Conservation (phyloP, 2,329 filamentous ascomycete genomes). For the Bipolaris victoriae region DNA sequence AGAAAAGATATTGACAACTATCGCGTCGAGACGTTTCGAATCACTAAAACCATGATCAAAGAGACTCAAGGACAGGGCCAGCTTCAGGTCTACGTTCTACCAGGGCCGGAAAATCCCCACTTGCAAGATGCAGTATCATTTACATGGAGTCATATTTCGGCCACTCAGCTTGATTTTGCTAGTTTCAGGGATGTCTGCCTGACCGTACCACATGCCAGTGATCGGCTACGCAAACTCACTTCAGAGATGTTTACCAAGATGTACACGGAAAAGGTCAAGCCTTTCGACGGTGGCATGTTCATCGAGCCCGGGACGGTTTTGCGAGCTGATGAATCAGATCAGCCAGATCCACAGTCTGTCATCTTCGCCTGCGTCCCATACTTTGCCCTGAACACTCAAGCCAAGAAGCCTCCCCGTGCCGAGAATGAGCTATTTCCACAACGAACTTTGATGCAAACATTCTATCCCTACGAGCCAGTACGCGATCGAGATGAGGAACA, state of each 20-base stretch:
- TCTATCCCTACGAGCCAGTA: conserved; percentile 42
- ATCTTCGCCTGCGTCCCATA: conserved; percentile 43
- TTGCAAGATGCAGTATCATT: conserved; percentile 16
- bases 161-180: conserved; percentile 28
- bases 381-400: conserved; percentile 26
- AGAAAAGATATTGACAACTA: conserved; percentile 9
- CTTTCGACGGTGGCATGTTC: conserved; percentile 37
- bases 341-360: conserved; percentile 27
- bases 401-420: neutral
- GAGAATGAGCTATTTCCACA: conserved; percentile 24
- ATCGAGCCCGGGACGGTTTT: conserved; percentile 45
- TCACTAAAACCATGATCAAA: conserved; percentile 30
- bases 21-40: conserved; percentile 30
- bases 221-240: conserved; percentile 24
- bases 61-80: conserved; percentile 23
- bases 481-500: conserved; percentile 40
- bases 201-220: conserved; percentile 24
- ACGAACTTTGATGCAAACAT: conserved; percentile 40
- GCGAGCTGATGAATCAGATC: conserved; percentile 33
- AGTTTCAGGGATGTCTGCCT: conserved; percentile 36
- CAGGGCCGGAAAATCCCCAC: conserved; percentile 27
- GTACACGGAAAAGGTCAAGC: conserved; percentile 34
- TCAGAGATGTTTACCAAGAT: conserved; percentile 28
- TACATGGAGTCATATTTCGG: conserved; percentile 38
- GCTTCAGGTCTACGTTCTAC: conserved; percentile 30